Base-by-base conservation (phyloP, 164 flowering plant genomes). In the Stephania japonica region DNA sequence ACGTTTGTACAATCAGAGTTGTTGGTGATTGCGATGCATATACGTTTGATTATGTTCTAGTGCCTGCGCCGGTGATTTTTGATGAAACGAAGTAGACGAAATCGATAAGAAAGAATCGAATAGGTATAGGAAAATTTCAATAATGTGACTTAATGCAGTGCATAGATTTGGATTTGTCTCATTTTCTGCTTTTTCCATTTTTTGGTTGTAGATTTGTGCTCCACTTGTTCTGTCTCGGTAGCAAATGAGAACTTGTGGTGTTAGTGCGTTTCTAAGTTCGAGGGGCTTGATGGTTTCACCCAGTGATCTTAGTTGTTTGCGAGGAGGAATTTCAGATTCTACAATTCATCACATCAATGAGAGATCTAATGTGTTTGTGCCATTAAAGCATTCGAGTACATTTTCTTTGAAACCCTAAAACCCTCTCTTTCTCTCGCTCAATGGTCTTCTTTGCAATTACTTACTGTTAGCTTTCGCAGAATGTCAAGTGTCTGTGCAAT, bases 401-500 rank as follows among this genome's bases (percentile, higher is more conserved):
- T 68, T 70, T 70, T 16, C 5, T 50, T 23, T 70, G 6, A 43
- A 9, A 5, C 18, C 32, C 38, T 32, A 32, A 32, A 32, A 32
- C 38, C 38, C 38, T 65, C 1, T 65, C 1, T 42, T 49, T 49
- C 3, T 38, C 19, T 65, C 6, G 6, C 6, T 6, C 11, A 50
- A 32, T 25, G 69, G 6, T n/a, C 21, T 61, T 18, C 38, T 53
- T 67, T 38, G 49, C 26, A 42, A 66, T 21, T n/a, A n/a, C 19
- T 65, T 65, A 61, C 4, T 7, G 26, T 3, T 73, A 32, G 32
- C 14, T 67, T 11, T 67, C 13, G 78, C 78, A 86, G 91, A 70
- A 66, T 69, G 77, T 68, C 73, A 71, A 64, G 42, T n/a, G 65
- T 50, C 75, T n/a, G 53, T 87, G 14, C 75, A 63, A 0, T 91